Percentiles rank a stretch among this genome's conserved stretches.
Evolutionary conservation across 1,139 yeast species (phyloP).

Genomic region (Suhomyces wounanorum): DNA sequence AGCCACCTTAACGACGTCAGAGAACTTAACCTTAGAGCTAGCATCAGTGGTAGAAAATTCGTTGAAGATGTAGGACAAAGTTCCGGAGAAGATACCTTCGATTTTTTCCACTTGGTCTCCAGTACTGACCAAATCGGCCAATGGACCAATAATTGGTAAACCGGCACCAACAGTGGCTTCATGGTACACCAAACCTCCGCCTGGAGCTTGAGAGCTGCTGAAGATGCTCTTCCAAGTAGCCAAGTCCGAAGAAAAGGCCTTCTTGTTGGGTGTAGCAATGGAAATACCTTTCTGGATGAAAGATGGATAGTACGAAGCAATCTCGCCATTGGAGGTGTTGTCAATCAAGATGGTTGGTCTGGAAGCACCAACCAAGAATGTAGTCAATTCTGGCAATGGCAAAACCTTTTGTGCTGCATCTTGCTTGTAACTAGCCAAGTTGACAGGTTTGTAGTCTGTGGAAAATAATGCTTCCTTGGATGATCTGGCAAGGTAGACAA

Average conservation of each 20-base stretch:
- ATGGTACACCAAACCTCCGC: conserved; percentile 85
- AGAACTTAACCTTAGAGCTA: conserved; percentile 64
- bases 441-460: conserved; percentile 68
- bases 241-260: conserved; percentile 87
- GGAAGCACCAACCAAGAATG: conserved; percentile 64
- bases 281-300: conserved; percentile 80
- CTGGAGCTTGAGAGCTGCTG: conserved; percentile 47
- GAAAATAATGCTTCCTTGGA: conserved; percentile 66
- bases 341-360: conserved; percentile 84
- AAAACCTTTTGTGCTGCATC: conserved; percentile 48
- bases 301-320: conserved; percentile 76
- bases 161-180: conserved; percentile 99
- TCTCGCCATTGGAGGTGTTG: conserved; percentile 81
- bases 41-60: conserved; percentile 75
- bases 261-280: conserved; percentile 96
- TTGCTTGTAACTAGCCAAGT: conserved; percentile 61
- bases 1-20: conserved; percentile 87
- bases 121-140: conserved; percentile 82
- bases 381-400: conserved; percentile 56
- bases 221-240: conserved; percentile 78
- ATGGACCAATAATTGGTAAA: conserved; percentile 85
- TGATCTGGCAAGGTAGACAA: conserved; percentile 78
- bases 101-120: conserved; percentile 90
- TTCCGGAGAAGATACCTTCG: conserved; percentile 96
- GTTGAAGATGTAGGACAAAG: conserved; percentile 94